A percentile compares a stretch with the other conserved stretches of the same genome.
These are phyloP conservation scores for Falciphora oryzae DNA, from an alignment of 2,329 filamentous ascomycete species.

Conservation along the genomic window DNA sequence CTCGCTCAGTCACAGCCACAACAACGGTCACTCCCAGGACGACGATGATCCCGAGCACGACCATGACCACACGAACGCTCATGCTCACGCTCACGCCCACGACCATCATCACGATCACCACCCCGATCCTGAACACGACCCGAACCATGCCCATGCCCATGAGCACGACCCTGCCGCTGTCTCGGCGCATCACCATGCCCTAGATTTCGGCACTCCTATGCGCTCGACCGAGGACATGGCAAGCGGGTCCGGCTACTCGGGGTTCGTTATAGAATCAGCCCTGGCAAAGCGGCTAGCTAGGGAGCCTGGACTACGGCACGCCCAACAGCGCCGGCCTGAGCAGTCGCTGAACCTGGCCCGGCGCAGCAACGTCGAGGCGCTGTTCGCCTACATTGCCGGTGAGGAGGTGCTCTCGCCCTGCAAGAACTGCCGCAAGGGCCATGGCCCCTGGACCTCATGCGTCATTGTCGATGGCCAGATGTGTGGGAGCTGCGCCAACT, in stretches of 20 bases:
- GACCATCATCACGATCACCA: slow-evolving; percentile 19
- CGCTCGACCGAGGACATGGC: slow-evolving; percentile 43
- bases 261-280: slow-evolving; percentile 45
- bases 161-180: slow-evolving; percentile 21
- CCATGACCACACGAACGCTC: neutral
- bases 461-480: slow-evolving; percentile 55
- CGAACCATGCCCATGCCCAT: slow-evolving; percentile 11
- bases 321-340: slow-evolving; percentile 47
- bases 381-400: slow-evolving; percentile 53
- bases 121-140: slow-evolving; percentile 20
- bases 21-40: slow-evolving; percentile 20
- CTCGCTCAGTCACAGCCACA: slow-evolving; percentile 19
- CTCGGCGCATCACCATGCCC: slow-evolving; percentile 12
- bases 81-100: slow-evolving; percentile 14
- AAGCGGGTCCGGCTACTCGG: slow-evolving; percentile 38
- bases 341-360: slow-evolving; percentile 50
- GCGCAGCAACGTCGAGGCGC: slow-evolving; percentile 54
- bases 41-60: neutral
- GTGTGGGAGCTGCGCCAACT: slow-evolving; percentile 58
- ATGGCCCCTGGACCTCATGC: slow-evolving; percentile 53
- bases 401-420: slow-evolving; percentile 42
- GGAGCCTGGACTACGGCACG: slow-evolving; percentile 42
- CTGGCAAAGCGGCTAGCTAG: slow-evolving; percentile 48
- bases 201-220: slow-evolving; percentile 12
- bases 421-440: slow-evolving; percentile 55